A percentile compares a stretch with the other conserved stretches of the same genome.
Evolutionary conservation across 441 rosid species (phyloP).

Genomic region (Cnidoscolus chayamansa): DNA sequence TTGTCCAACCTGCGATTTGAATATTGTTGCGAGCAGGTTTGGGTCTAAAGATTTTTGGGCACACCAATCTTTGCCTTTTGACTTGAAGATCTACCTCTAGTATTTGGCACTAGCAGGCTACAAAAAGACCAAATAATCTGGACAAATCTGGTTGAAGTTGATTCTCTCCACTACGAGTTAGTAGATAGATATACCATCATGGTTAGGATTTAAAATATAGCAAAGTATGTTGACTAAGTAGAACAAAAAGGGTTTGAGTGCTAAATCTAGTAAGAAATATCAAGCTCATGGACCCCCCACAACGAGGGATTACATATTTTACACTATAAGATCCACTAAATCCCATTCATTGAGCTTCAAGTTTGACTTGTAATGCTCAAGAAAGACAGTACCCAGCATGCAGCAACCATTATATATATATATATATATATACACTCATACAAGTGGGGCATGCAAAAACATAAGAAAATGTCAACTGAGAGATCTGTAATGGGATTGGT

Average conservation of each 20-base stretch:
- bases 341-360: constrained; percentile 5
- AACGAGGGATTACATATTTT: background rate
- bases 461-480: too few relatives aligned
- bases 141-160: constrained; percentile 22
- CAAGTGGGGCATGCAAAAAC: too few relatives aligned
- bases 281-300: constrained; percentile 27
- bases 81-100: constrained; percentile 13
- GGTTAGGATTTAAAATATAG: constrained; percentile 11
- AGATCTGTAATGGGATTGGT: too few relatives aligned
- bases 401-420: too few relatives aligned
- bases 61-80: constrained; percentile 7
- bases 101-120: constrained; percentile 2
- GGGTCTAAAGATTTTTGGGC: constrained; percentile 5
- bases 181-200: constrained; percentile 14
- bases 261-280: constrained; percentile 24
- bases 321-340: constrained; percentile 21
- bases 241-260: constrained; percentile 21
- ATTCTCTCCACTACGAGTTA: constrained; percentile 15
- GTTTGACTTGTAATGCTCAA: background rate
- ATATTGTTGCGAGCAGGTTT: too few relatives aligned
- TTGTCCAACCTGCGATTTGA: background rate
- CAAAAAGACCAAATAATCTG: constrained; percentile 7
- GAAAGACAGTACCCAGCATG: too few relatives aligned
- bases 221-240: constrained; percentile 24
- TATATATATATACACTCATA: too few relatives aligned